Percentiles rank a stretch among this genome's conserved stretches.
These are phyloP conservation scores for Blepharisma stoltei DNA, from an alignment of 73 alveolate species.

Conservation along the genomic window DNA sequence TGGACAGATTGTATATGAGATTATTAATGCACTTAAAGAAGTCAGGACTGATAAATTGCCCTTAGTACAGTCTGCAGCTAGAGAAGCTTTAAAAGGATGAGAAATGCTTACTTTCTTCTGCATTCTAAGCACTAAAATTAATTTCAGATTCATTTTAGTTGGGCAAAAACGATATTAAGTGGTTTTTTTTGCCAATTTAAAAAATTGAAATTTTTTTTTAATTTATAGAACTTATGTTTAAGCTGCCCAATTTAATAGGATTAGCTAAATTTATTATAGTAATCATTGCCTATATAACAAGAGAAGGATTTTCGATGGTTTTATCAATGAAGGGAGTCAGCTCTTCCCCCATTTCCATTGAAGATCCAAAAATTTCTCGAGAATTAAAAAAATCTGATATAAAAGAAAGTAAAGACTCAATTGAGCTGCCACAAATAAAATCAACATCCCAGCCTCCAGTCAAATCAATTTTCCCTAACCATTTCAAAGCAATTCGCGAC, in stretches of 20 bases:
- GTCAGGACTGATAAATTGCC: not conserved
- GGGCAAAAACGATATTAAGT: too few relatives aligned
- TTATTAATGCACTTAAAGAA: not conserved
- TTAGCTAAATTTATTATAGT: too few relatives aligned
- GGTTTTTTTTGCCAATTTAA: too few relatives aligned
- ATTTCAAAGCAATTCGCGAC: not conserved
- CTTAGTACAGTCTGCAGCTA: not conserved
- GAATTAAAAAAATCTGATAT: not conserved
- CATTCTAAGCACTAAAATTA: too few relatives aligned
- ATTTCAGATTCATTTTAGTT: too few relatives aligned
- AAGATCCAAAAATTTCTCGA: not conserved
- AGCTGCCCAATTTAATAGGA: too few relatives aligned
- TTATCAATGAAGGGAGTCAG: too few relatives aligned
- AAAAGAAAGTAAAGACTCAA: not conserved
- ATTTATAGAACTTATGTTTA: too few relatives aligned
- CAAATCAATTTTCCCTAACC: not conserved
- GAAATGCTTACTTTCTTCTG: too few relatives aligned
- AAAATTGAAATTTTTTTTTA: too few relatives aligned
- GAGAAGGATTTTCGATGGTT: too few relatives aligned
- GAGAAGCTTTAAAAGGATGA: constrained; percentile 1
- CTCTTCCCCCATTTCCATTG: not conserved
- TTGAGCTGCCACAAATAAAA: not conserved
- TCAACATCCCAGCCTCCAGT: not conserved
- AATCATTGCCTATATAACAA: too few relatives aligned
- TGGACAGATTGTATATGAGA: not conserved